These are phyloP conservation scores for Dichomitus squalens DNA, from an alignment of 1,284 basidiomycete species.

Conservation along the genomic window DNA sequence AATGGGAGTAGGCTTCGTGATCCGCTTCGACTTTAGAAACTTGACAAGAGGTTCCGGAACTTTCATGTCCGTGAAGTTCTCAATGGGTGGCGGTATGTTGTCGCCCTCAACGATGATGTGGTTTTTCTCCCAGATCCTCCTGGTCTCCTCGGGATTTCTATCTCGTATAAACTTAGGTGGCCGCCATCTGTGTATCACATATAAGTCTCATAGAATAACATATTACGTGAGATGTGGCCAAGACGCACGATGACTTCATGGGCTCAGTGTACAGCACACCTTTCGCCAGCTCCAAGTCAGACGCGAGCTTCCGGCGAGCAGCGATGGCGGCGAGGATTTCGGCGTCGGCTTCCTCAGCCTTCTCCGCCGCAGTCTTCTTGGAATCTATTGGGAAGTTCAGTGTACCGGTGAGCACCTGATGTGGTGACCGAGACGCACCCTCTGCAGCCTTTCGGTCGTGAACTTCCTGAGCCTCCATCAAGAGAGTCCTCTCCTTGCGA, in stretches of 20 bases:
- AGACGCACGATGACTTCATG: slow-evolving; percentile 74
- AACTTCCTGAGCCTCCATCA: slow-evolving; percentile 93
- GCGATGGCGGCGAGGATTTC: slow-evolving; percentile 92
- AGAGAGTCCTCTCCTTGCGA: slow-evolving; percentile 80
- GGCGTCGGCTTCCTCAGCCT: slow-evolving; percentile 86
- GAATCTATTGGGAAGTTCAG: slow-evolving; percentile 57
- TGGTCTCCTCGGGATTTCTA: slow-evolving; percentile 70
- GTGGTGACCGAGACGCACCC: slow-evolving; percentile 49
- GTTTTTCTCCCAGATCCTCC: slow-evolving; percentile 82
- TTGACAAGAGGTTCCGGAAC: slow-evolving; percentile 85
- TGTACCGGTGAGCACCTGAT: neutral
- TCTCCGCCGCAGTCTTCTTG: slow-evolving; percentile 82
- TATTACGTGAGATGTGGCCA: neutral
- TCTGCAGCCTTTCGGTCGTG: slow-evolving; percentile 80
- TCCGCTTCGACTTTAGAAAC: slow-evolving; percentile 84
- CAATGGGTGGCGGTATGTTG: slow-evolving; percentile 92
- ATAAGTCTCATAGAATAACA: slow-evolving; percentile 8
- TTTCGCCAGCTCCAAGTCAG: slow-evolving; percentile 90
- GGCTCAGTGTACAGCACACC: slow-evolving; percentile 92
- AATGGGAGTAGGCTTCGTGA: slow-evolving; percentile 90
- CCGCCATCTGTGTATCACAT: slow-evolving; percentile 65
- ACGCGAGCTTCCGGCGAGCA: slow-evolving; percentile 87
- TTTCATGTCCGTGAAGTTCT: slow-evolving; percentile 97
- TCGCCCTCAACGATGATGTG: slow-evolving; percentile 94
- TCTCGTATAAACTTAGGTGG: slow-evolving; percentile 85